Base-by-base conservation (phyloP, 2,329 filamentous ascomycete genomes). In the Magnaporthales sp. region DNA sequence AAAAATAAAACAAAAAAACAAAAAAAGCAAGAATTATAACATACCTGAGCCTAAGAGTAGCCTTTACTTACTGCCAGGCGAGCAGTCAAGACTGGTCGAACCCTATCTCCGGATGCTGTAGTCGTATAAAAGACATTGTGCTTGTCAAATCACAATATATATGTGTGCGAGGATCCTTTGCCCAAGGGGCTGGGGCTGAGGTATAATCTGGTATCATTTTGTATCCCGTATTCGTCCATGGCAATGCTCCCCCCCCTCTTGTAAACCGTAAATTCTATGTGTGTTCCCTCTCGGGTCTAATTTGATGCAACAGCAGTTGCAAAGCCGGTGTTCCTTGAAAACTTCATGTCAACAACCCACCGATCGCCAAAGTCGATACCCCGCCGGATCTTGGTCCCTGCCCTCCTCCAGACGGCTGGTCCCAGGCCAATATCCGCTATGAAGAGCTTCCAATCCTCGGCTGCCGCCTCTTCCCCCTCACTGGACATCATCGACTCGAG, bases 391-490 rank as follows among this genome's bases (percentile, higher is more conserved):
- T 91, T 89, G 4, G 91, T 92, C 2, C 91, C 91, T 0, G 91
- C 91, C 75, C 92, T 92, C 74, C 89, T 90, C 90, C 93, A 96
- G 3, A 93, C 91, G 4, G 90, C 86, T 67, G 91, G 89, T 1
- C 88, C 89, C 15, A 97, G 86, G 0, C 95, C 94, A 70, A 97
- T 89, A 75, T 99, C 95, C 2, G 89, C 92, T 13, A 98, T 86
- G 74, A 88, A 91, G 1, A 98, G 80, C 66, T 89, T 87, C 93
- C 93, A 97, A 67, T 86, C 82, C 70, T 54, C 51, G 30, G 75
- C 72, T 26, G 77, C 75, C 26, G 78, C 78, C 15, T 78, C 78
- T 19, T 81, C 81, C 10, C 77, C 73, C 2, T 80, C 84, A 62
- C 86, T 83, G 0, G 84, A 86, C 6, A 84, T 84, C 70, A 97